phyloP scores from a whole-genome alignment of 192 early-diverging fungal species.

The Dissophora ornata region DNA sequence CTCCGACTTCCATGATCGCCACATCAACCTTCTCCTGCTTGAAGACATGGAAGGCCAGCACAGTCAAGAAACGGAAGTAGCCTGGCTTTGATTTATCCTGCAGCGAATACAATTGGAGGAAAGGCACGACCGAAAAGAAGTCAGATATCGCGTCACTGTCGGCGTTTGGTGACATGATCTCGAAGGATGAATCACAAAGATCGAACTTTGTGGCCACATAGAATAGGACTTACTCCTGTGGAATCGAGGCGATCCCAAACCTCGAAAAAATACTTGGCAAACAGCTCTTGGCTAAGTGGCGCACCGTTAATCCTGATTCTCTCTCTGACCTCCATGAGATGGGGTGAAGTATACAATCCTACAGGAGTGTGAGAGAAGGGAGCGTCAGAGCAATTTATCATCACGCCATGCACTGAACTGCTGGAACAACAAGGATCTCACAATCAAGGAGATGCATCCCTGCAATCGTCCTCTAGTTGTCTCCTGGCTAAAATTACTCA shows the following conservation, averaged over 20 bases:
- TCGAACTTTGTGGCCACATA: too few species aligned
- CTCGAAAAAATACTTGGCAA: constrained; percentile 86
- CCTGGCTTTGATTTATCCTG: constrained; percentile 71
- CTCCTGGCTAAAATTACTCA: too few species aligned
- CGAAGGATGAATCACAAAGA: too few species aligned
- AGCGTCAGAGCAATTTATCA: neutral
- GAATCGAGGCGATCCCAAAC: constrained; percentile 80
- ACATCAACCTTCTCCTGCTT: constrained; percentile 85
- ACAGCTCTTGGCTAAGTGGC: constrained; percentile 73
- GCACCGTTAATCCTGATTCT: constrained; percentile 92
- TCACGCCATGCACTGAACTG: too few species aligned
- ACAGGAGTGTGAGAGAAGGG: constrained; percentile 17
- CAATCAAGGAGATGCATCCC: too few species aligned
- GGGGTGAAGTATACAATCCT: constrained; percentile 94
- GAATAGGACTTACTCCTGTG: constrained; percentile 38
- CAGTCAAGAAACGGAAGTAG: constrained; percentile 93
- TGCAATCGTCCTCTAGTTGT: too few species aligned
- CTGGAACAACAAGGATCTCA: too few species aligned
- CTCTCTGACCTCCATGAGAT: constrained; percentile 92
- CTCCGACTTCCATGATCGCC: constrained; percentile 83
- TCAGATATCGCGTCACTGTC: neutral
- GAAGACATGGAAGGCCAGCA: constrained; percentile 92
- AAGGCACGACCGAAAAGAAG: neutral
- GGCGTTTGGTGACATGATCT: too few species aligned
- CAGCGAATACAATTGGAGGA: neutral